These are phyloP conservation scores for Cytospora paraplurivora DNA, from an alignment of 2,329 filamentous ascomycete genomes.

Conservation along the genomic window DNA sequence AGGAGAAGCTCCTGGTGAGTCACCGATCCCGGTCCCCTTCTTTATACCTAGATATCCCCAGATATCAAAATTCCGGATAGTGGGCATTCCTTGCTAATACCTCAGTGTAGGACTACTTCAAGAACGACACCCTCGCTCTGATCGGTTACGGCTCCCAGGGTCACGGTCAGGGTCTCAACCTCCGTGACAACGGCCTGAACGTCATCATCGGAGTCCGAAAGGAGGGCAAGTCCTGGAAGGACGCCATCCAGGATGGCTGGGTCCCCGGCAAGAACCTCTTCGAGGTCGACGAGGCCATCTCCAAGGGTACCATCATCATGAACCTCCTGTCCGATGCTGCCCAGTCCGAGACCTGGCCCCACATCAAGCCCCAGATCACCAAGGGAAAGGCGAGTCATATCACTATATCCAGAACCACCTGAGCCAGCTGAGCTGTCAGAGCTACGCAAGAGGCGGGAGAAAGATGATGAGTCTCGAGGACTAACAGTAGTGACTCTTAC, in stretches of 20 bases:
- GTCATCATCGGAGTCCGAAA: slow-evolving; percentile 99
- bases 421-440: not conserved
- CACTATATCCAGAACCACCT: not conserved
- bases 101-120: slow-evolving; percentile 85
- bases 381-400: slow-evolving; percentile 83
- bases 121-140: slow-evolving; percentile 97
- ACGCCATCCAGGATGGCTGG: slow-evolving; percentile 96
- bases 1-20: slow-evolving; percentile 94
- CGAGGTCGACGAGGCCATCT: slow-evolving; percentile 95
- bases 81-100: slow-evolving; percentile 21
- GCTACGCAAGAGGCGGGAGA: not conserved
- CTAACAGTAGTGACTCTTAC: slow-evolving; percentile 10
- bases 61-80: slow-evolving; percentile 30
- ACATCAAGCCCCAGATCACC: slow-evolving; percentile 95
- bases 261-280: slow-evolving; percentile 98
- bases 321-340: slow-evolving; percentile 98
- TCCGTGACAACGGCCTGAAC: slow-evolving; percentile 99
- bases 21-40: slow-evolving; percentile 29
- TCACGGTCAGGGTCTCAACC: slow-evolving; percentile 98
- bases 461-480: not conserved
- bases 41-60: slow-evolving; percentile 6
- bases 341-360: slow-evolving; percentile 98
- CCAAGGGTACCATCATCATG: slow-evolving; percentile 94
- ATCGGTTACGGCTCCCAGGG: slow-evolving; percentile 98
- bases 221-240: slow-evolving; percentile 97